Conservation (phyloP, 805 yeast genomes). For the Suhomyces canberraensis region DNA sequence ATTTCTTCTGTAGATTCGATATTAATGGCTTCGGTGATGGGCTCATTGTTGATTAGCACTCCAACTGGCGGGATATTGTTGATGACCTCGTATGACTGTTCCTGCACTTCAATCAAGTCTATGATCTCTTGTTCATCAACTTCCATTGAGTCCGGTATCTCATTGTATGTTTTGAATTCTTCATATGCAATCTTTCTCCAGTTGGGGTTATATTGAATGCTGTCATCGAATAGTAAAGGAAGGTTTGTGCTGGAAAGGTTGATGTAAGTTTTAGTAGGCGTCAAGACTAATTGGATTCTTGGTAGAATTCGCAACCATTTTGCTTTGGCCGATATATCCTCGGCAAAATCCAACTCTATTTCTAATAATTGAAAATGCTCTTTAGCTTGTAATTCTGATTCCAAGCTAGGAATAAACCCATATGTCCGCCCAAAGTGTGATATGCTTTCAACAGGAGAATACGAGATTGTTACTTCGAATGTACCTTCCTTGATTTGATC, state of each 20-base stretch:
- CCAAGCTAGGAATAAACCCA: constrained; percentile 28
- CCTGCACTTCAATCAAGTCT: constrained; percentile 22
- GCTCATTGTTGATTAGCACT: constrained; percentile 7
- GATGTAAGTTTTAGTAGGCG: constrained; percentile 10
- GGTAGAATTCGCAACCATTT: constrained; percentile 32
- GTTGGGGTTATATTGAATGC: constrained; percentile 8
- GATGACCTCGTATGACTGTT: constrained; percentile 23
- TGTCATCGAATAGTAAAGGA: constrained; percentile 15
- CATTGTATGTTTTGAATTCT: constrained; percentile 14
- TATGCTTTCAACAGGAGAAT: constrained; percentile 21
- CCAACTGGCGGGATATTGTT: constrained; percentile 25
- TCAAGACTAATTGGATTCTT: constrained; percentile 19
- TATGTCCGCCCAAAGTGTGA: constrained; percentile 26
- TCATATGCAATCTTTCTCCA: constrained; percentile 20
- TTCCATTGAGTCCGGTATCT: constrained; percentile 19
- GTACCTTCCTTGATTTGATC: neutral
- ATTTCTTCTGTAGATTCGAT: constrained; percentile 4
- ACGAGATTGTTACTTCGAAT: constrained; percentile 24
- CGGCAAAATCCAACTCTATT: constrained; percentile 5
- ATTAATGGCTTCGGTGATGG: neutral
- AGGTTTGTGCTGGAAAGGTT: constrained; percentile 16
- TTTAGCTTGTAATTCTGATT: neutral
- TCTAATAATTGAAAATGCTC: constrained; percentile 14
- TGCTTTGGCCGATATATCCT: constrained; percentile 12
- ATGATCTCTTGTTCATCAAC: constrained; percentile 25